phyloP scores from a whole-genome alignment of 1,139 yeast genomes.

The Arxiozyma telluris region DNA sequence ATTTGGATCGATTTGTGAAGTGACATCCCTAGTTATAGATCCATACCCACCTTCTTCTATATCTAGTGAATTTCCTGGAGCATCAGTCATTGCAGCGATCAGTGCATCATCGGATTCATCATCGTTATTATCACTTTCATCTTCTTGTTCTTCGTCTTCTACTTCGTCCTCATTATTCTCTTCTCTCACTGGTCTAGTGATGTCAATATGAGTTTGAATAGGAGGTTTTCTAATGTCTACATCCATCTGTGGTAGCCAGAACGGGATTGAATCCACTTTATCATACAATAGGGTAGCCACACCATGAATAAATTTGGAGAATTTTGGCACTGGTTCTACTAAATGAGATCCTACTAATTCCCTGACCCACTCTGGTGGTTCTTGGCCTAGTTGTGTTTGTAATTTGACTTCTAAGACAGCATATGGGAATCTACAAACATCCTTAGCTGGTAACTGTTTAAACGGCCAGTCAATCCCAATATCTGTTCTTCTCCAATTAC shows the following conservation, averaged over 20 bases:
- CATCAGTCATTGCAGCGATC: constrained; percentile 25
- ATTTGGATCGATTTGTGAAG: constrained; percentile 17
- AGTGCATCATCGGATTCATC: constrained; percentile 32
- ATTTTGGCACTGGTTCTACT: constrained; percentile 96
- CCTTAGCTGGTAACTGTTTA: constrained; percentile 70
- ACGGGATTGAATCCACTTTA: constrained; percentile 74
- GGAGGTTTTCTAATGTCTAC: constrained; percentile 89
- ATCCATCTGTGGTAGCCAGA: constrained; percentile 98
- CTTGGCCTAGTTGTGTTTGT: constrained; percentile 97
- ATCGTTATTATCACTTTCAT: constrained; percentile 30
- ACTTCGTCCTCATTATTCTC: constrained; percentile 35
- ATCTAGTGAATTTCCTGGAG: constrained; percentile 36
- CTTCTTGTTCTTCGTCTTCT: constrained; percentile 36
- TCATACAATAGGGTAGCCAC: constrained; percentile 82
- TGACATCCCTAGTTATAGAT: constrained; percentile 16
- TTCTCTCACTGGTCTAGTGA: constrained; percentile 27
- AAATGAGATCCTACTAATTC: constrained; percentile 84
- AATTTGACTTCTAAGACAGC: constrained; percentile 94
- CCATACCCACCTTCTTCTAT: constrained; percentile 46
- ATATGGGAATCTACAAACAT: constrained; percentile 88
- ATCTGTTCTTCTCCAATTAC: constrained; percentile 97
- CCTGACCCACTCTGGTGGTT: constrained; percentile 95
- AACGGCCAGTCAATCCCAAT: constrained; percentile 97
- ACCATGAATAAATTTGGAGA: constrained; percentile 94
- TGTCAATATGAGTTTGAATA: constrained; percentile 38